Evolutionary conservation across 345 rosid genomes (phyloP).

Genomic region (Salix udensis): DNA sequence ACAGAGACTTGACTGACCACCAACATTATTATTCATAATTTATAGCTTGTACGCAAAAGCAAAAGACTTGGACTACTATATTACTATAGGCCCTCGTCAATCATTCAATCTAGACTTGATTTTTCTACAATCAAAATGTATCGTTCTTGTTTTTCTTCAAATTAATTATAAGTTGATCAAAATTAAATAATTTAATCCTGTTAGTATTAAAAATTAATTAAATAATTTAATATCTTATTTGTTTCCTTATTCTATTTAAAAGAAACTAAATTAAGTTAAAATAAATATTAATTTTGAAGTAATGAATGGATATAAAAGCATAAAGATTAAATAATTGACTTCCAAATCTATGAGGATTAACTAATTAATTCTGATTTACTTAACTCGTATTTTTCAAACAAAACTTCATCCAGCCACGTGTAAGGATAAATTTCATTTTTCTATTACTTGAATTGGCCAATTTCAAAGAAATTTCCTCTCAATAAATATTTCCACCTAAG

Average conservation of each 20-base stretch:
- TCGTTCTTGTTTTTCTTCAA: not conserved
- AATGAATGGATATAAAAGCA: too few species aligned
- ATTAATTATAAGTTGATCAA: too few species aligned
- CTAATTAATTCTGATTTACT: too few species aligned
- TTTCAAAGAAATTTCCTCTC: not conserved
- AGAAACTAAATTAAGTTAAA: too few species aligned
- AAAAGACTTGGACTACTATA: not conserved
- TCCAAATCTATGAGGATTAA: too few species aligned
- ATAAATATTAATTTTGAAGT: too few species aligned
- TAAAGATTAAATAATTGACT: too few species aligned
- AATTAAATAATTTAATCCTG: too few species aligned
- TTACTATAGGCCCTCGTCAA: not conserved
- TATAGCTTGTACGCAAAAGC: not conserved
- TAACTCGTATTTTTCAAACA: not conserved
- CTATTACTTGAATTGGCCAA: not conserved
- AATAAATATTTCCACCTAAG: too few species aligned
- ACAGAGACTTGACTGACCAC: not conserved
- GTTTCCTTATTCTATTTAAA: too few species aligned
- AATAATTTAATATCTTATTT: too few species aligned
- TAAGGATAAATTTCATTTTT: not conserved
- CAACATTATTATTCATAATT: not conserved
- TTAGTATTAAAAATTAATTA: too few species aligned
- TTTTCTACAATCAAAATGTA: not conserved
- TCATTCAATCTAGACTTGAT: not conserved
- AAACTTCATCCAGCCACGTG: not conserved